phyloP scores from a whole-genome alignment of 1,284 basidiomycete species.

The Pseudozyma sp. region DNA sequence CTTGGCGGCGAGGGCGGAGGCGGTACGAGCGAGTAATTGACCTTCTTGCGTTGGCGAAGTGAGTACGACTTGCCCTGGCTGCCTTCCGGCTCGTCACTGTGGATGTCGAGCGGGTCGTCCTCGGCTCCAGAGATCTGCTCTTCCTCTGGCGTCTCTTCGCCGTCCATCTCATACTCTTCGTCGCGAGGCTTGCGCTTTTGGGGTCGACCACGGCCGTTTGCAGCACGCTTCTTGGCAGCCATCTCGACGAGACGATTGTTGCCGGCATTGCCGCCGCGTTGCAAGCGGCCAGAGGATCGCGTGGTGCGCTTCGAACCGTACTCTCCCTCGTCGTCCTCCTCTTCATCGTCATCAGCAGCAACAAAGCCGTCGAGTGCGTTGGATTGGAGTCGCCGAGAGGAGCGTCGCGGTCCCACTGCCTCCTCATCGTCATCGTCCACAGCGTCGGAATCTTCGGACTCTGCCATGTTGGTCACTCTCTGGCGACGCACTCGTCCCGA shows the following conservation, averaged over 20 bases:
- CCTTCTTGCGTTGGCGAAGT: constrained; percentile 64
- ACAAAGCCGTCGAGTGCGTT: constrained; percentile 58
- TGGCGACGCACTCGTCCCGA: constrained; percentile 38
- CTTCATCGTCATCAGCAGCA: constrained; percentile 57
- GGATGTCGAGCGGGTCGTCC: constrained; percentile 52
- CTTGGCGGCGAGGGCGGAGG: constrained; percentile 56
- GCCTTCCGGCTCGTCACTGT: constrained; percentile 53
- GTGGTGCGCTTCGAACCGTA: constrained; percentile 39
- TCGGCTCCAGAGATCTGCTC: constrained; percentile 38
- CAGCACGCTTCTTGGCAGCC: constrained; percentile 46
- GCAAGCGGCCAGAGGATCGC: constrained; percentile 30
- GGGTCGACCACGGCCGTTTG: constrained; percentile 24
- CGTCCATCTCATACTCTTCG: constrained; percentile 46
- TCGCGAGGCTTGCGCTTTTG: constrained; percentile 24
- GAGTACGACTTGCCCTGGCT: constrained; percentile 58
- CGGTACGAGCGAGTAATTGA: constrained; percentile 65
- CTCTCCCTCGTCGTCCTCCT: constrained; percentile 58
- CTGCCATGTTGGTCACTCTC: constrained; percentile 25
- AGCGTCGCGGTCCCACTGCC: constrained; percentile 19
- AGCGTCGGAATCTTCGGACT: constrained; percentile 33
- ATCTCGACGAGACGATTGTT: constrained; percentile 38
- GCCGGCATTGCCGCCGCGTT: constrained; percentile 22
- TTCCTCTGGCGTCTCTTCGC: constrained; percentile 45
- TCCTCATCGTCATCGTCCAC: constrained; percentile 40
- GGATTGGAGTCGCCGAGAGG: constrained; percentile 20